These are phyloP conservation scores for Aureobasidium namibiae DNA, from an alignment of 2,329 filamentous ascomycete genomes.

Conservation along the genomic window DNA sequence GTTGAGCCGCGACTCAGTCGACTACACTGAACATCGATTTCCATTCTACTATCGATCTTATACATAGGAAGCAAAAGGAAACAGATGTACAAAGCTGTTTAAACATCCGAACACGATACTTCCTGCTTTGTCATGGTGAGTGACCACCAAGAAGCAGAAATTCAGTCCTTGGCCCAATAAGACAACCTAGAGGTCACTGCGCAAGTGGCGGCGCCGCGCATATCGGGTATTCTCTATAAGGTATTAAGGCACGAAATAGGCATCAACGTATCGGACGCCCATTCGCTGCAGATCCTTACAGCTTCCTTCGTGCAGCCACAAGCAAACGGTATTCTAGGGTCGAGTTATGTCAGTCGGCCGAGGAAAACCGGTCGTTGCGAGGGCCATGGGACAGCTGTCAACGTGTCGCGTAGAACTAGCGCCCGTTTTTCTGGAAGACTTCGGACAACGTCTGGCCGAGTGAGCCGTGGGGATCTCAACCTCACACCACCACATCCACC, in stretches of 20 bases:
- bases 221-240: not conserved
- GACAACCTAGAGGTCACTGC: not conserved
- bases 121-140: not conserved
- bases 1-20: not conserved
- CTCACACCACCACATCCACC: not conserved
- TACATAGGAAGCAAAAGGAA: not conserved
- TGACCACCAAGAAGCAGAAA: not conserved
- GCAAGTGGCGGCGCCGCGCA: not conserved
- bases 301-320: not conserved
- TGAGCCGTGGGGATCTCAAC: not conserved
- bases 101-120: not conserved
- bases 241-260: not conserved
- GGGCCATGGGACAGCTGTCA: not conserved
- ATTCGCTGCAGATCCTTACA: not conserved
- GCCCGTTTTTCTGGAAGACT: not conserved
- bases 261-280: not conserved
- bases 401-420: not conserved
- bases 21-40: not conserved
- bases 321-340: too few relatives aligned
- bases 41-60: not conserved
- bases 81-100: not conserved
- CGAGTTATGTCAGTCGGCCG: too few relatives aligned
- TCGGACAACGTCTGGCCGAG: not conserved
- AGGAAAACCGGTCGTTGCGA: not conserved
- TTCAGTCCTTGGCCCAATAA: not conserved